Evolutionary conservation across 2,329 filamentous ascomycete genomes (phyloP).

Genomic region (Colletotrichum sp.): DNA sequence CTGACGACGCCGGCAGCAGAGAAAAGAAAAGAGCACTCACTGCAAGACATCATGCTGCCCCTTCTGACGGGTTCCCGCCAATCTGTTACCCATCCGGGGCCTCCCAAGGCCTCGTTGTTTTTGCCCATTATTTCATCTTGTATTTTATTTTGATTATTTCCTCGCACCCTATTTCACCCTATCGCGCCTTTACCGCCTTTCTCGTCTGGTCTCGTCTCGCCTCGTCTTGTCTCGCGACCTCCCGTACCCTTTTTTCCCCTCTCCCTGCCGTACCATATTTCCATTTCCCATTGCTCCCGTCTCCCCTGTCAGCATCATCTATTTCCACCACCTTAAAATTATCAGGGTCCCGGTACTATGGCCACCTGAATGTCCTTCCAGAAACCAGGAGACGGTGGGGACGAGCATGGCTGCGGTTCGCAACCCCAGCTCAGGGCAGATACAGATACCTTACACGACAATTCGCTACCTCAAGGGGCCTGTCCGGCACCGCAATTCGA

Average conservation of each 20-base stretch:
- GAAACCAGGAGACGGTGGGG: constrained; percentile 13
- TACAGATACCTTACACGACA: background rate
- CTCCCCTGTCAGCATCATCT: constrained; percentile 12
- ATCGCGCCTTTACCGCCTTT: background rate
- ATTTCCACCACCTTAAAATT: constrained; percentile 19
- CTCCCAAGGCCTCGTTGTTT: background rate
- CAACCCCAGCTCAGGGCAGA: background rate
- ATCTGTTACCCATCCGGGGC: background rate
- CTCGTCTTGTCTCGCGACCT: constrained; percentile 8
- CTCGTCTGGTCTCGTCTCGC: constrained; percentile 1
- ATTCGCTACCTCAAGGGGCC: background rate
- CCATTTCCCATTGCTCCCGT: background rate
- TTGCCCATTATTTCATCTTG: background rate
- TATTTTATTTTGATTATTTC: background rate
- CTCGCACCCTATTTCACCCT: background rate
- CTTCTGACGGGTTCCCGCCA: background rate
- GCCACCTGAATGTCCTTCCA: constrained; percentile 21
- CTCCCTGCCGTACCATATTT: background rate
- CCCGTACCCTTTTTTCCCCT: background rate
- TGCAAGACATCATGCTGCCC: background rate
- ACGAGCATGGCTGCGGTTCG: background rate
- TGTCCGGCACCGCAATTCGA: constrained; percentile 1
- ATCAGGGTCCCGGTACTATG: constrained; percentile 20
- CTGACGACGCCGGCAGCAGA: background rate
- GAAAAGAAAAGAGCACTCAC: background rate